These are phyloP conservation scores for Calonectria hongkongensis DNA, from an alignment of 2,329 filamentous ascomycete species.

Conservation along the genomic window DNA sequence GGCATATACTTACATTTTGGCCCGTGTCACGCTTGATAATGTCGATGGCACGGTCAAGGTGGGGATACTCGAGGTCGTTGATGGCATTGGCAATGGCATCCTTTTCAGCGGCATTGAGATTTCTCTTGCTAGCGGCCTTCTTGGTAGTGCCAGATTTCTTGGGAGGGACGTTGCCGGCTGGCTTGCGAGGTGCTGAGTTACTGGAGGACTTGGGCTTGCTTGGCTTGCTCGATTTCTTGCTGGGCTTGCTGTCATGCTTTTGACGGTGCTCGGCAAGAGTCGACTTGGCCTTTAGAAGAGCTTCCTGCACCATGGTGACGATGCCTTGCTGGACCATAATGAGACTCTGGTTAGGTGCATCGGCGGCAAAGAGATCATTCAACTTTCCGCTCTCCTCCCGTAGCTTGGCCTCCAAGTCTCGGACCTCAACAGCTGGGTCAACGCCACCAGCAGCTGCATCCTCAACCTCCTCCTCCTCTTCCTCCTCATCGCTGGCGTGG, in stretches of 20 bases:
- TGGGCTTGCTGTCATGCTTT: constrained; percentile 74
- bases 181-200: constrained; percentile 65
- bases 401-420: constrained; percentile 71
- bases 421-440: constrained; percentile 66
- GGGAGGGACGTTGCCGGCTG: constrained; percentile 57
- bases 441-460: constrained; percentile 64
- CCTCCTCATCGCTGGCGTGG: constrained; percentile 82
- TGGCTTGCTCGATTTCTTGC: constrained; percentile 72
- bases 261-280: constrained; percentile 72
- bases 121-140: constrained; percentile 67
- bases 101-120: constrained; percentile 87
- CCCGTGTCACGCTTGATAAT: constrained; percentile 93
- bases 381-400: constrained; percentile 76
- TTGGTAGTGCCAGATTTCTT: constrained; percentile 64
- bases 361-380: constrained; percentile 71
- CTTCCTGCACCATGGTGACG: constrained; percentile 79
- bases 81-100: constrained; percentile 92
- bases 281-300: constrained; percentile 83
- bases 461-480: constrained; percentile 79
- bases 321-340: constrained; percentile 77
- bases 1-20: constrained; percentile 76
- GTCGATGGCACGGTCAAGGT: constrained; percentile 86
- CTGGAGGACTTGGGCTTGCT: constrained; percentile 72
- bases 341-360: constrained; percentile 70
- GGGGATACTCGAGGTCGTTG: constrained; percentile 84